Evolutionary conservation across 371 early-diverging fungal species (phyloP), one percentile per base, ranked within the genome.

Genomic region (Conidiobolus coronatus): DNA sequence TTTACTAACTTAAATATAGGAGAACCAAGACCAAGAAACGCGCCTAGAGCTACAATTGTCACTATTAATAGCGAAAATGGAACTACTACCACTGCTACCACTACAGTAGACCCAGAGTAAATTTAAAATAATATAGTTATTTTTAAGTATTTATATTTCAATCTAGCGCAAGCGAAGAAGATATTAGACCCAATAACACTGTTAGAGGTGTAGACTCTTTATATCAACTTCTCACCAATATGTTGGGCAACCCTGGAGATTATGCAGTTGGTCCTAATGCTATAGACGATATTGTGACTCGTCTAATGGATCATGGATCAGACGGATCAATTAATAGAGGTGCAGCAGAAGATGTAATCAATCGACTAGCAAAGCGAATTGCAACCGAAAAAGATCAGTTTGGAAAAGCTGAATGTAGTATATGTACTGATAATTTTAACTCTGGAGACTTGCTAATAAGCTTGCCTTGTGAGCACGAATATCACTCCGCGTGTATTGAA

Each of bases 271-370:
- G 61, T 15, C 68, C 67, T 44, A 52, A 57, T 39, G 80, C 71
- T 9, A 61, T 79, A 13, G 83, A 83, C 53, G 74, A 83, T 50
- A 78, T 83, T 42, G 79, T 83, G 42, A 66, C 77, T 9, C 80
- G 75, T 48, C 54, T 83, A 52, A 80, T 83, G 81, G 81, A 83
- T 42, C 78, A 81, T 52, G 29, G 29, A 3, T 29, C 29, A 3
- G 29, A 29, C 9, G 9, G 9, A 5, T 29, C 29, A 5, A 9
- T 9, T 3, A 29, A 29, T 9, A 3, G 29, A 29, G 29, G 29
- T 29, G 29, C 29, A 29, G 3, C 29, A 5, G 29, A 29, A 29
- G 29, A 29, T 29, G 29, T 29, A 5, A 29, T 29, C 9, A 29
- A 29, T 29, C 3, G 9, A 5, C 9, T 29, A 29, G 3, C 29